Base-by-base conservation (phyloP, 495 filamentous ascomycete species). In the Amniculicola lignicola region DNA sequence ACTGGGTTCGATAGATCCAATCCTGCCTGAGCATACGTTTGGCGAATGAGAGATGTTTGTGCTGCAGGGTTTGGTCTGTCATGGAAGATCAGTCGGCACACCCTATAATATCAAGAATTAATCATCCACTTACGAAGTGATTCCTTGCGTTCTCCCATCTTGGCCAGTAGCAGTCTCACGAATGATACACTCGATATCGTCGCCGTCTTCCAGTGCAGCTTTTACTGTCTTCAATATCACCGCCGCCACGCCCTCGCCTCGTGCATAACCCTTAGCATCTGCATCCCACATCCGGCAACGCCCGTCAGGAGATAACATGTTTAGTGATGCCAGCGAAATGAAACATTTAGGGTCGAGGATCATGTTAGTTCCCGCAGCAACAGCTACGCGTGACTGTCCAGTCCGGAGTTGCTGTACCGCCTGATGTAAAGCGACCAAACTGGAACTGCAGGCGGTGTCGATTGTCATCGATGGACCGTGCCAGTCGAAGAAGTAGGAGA, bases 251-350 rank as follows among this genome's bases (percentile, higher is more conserved):
- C 76, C 77, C 1, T 80, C 77, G 9, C 75, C 77, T 2, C 75
- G 69, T 0, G 68, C 74, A 36, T 79, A 80, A 0, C 76, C 77
- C 43, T 78, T 58, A 0, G 72, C 77, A 24, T 37, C 46, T 1
- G 37, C 40, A 51, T 80, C 76, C 69, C 70, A 79, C 71, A 74
- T 75, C 0, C 69, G 25, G 16, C 27, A 28, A 14, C 10, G 47
- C 14, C 52, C 54, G 2, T 46, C 39, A 2, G 60, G 60, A 1
- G 47, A 54, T 10, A 63, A 25, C 48, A 63, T 59, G 0, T 50
- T 12, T 1, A 63, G 24, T 51, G 5, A 9, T 33, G 4, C 14
- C 29, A 18, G 7, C 18, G 7, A 46, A 40, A 10, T 38, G 16
- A 18, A 50, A 12, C 4, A 2, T 16, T 39, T 18, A 41, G 54